Base-by-base conservation (phyloP, 805 yeast genomes). In the Saccharomycopsis fermentans region DNA sequence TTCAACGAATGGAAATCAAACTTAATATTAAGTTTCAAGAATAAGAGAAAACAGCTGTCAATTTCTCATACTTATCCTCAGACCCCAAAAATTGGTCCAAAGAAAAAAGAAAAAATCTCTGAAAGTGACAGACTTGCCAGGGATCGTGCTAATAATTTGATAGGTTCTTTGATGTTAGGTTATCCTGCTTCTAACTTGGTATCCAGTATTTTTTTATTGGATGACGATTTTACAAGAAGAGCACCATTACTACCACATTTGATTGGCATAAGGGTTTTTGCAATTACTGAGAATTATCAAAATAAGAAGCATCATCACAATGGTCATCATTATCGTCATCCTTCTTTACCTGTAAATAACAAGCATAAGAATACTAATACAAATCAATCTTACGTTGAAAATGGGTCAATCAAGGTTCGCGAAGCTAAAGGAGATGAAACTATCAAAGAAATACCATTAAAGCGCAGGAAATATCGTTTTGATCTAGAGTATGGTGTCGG, bases 401-500 rank as follows among this genome's bases (percentile, higher is more conserved):
- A 27, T 32, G 54, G 36, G 48, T 43, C 62, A 3, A 64, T 63
- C 16, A 63, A 59, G 40, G 63, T 59, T 12, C 74, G 34, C 9
- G 34, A 36, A 43, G 1, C 26, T n/a, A 35, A 54, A 36, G 34
- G 27, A 12, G 40, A 26, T 9, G 39, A 32, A 11, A 24, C 24
- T 27, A 4, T 40, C 14, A 54, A 43, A 27, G 27, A 27, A 16
- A 32, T 50, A 9, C 58, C 62, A 8, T 32, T 50, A 17, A 60
- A 60, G 17, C 54, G 73, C 54, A 69, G 71, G 58, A 78, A 75
- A 57, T 86, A 80, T 64, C 75, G 80, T 60, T 73, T 94, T n/a
- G 87, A 86, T 54, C 74, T 94, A 52, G 96, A 91, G 67, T 94
- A 94, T 67, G 99, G 98, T 6, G 81, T 90, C 35, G 96, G 96